Percentiles rank a stretch among this genome's conserved stretches.
Conservation (phyloP, 441 rosid species). For the Gossypium trilobum region DNA sequence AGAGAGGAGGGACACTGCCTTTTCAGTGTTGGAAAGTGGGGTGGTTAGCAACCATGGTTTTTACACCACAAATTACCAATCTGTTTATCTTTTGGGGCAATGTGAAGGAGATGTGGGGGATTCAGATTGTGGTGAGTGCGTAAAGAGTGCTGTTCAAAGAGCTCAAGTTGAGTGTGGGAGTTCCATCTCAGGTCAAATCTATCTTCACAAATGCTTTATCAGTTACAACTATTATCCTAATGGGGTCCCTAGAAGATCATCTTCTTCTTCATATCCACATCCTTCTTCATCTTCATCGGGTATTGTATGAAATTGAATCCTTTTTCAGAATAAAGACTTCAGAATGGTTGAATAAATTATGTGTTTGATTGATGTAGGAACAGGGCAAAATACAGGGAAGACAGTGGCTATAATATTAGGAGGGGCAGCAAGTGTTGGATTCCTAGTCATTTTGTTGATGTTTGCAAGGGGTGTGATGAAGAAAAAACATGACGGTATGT, state of each 20-base stretch:
- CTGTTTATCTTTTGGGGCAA: slow-evolving; percentile 69
- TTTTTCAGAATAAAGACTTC: slow-evolving; percentile 3
- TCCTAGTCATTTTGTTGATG: slow-evolving; percentile 67
- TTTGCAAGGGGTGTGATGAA: slow-evolving; percentile 66
- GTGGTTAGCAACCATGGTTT: slow-evolving; percentile 66
- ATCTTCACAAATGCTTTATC: slow-evolving; percentile 77
- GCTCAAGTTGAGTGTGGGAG: slow-evolving; percentile 96
- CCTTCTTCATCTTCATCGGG: slow-evolving; percentile 26
- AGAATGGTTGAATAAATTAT: background rate
- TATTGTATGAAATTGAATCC: background rate
- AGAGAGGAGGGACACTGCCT: slow-evolving; percentile 81
- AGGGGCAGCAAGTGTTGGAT: slow-evolving; percentile 88
- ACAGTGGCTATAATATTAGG: slow-evolving; percentile 95
- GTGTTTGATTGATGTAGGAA: slow-evolving; percentile 28
- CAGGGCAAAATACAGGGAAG: slow-evolving; percentile 66
- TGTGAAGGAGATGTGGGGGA: slow-evolving; percentile 96
- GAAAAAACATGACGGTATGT: slow-evolving; percentile 83
- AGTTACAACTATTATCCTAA: slow-evolving; percentile 75
- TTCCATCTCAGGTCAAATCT: slow-evolving; percentile 76
- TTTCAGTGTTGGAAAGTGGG: slow-evolving; percentile 57
- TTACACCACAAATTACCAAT: slow-evolving; percentile 56
- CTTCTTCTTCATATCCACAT: slow-evolving; percentile 37
- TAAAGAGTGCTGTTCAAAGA: slow-evolving; percentile 61
- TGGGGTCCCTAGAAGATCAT: slow-evolving; percentile 74
- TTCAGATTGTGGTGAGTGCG: slow-evolving; percentile 76